Base-by-base conservation (phyloP, 2,329 filamentous ascomycete genomes). In the Aspergillus flavus region DNA sequence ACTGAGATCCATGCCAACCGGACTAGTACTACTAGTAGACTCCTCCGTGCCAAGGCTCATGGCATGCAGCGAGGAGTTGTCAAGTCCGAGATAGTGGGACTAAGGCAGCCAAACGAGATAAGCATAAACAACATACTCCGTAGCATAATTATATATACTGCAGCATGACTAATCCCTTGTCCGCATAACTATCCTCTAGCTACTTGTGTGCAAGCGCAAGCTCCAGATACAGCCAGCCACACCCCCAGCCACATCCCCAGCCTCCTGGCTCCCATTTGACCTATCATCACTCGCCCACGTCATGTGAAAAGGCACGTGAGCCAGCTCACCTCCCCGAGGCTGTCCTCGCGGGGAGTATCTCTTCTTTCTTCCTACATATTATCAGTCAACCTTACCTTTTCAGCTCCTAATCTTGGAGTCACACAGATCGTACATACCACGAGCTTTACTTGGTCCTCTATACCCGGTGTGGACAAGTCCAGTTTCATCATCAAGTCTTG, bases 231-330 rank as follows among this genome's bases (percentile, higher is more conserved):
- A 41, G 16, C 52, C 32, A 32, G 16, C 12, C n/a, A 34, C 43
- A 39, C 16, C 39, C 36, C 57, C 60, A 61, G 48, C 55, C 63
- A 60, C 48, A 41, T 12, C 9, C 45, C 57, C 53, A 48, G 5
- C 45, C 30, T 43, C 50, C 58, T 7, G 43, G 6, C 16, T 5
- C 50, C 57, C 50, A 45, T n/a, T 57, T 64, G 61, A 65, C 63
- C 65, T 63, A 60, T 62, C 61, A 48, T 36, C 48, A 61, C 32
- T 58, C 26, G 45, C 50, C 61, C 56, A 59, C 58, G 57, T 67
- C 67, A 64, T 62, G 64, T 67, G 59, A 61, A 57, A 23, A 23
- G 53, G 54, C 64, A 66, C 64, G 61, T 65, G 62, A 63, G 59
- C 26, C 34, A 36, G 26, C 32, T 36, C 45, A n/a, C n/a, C 11